phyloP scores from a whole-genome alignment of 768 basidiomycete species.

The Kwoniella sp. region DNA sequence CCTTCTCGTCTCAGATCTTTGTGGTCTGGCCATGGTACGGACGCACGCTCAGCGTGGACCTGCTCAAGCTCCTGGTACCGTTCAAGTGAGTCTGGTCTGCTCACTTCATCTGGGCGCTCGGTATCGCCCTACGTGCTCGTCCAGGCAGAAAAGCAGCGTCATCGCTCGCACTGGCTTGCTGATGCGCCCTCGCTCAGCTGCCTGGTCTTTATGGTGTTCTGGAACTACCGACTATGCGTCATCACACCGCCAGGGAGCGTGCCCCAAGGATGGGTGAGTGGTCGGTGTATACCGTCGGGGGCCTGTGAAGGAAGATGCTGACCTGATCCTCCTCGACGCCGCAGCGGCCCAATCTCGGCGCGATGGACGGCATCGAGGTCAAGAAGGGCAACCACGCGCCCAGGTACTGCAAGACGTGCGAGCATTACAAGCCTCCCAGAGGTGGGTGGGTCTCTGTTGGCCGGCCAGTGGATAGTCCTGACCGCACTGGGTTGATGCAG shows the following conservation, averaged over 20 bases:
- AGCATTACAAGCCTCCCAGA: slow-evolving; percentile 76
- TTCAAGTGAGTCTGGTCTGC: slow-evolving; percentile 72
- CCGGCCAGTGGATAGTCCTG: background rate
- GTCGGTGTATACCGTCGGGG: too few relatives aligned
- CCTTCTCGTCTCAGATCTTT: slow-evolving; percentile 82
- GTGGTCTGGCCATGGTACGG: slow-evolving; percentile 94
- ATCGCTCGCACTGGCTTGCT: too few relatives aligned
- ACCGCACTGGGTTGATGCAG: slow-evolving; percentile 22
- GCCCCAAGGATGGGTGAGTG: slow-evolving; percentile 67
- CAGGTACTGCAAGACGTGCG: slow-evolving; percentile 80
- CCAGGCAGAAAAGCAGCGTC: too few relatives aligned
- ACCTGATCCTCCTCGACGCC: too few relatives aligned
- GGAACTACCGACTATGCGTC: slow-evolving; percentile 84
- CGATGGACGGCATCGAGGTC: slow-evolving; percentile 73
- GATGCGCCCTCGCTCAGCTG: slow-evolving; percentile 58
- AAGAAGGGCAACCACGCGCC: slow-evolving; percentile 80
- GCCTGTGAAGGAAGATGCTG: too few relatives aligned
- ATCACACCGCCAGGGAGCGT: slow-evolving; percentile 78
- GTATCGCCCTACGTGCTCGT: too few relatives aligned
- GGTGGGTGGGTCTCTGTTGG: slow-evolving; percentile 16
- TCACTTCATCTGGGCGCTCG: too few relatives aligned
- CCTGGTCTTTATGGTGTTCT: slow-evolving; percentile 70
- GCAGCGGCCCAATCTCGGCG: slow-evolving; percentile 69
- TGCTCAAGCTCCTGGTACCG: slow-evolving; percentile 70
- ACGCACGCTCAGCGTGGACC: slow-evolving; percentile 64